Evolutionary conservation across 352 stramenopile species (phyloP).

Genomic region (Phytopythium litorale): DNA sequence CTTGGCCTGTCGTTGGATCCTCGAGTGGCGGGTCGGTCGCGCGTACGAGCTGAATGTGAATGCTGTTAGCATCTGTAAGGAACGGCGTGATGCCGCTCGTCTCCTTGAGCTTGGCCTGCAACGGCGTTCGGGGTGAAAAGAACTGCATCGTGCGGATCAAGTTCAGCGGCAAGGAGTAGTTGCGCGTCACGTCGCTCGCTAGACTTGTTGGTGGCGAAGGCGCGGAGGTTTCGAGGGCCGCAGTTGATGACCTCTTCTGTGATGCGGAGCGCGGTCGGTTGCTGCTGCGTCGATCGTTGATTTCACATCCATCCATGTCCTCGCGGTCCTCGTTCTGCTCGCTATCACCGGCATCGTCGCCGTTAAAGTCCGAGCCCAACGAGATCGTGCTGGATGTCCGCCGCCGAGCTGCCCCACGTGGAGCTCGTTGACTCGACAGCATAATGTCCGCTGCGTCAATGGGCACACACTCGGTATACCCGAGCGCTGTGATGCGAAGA

Average conservation of each 20-base stretch:
- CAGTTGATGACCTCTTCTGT: not conserved
- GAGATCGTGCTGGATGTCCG: conserved; percentile 29
- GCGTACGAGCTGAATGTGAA: conserved; percentile 73
- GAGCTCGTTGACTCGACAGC: conserved; percentile 39
- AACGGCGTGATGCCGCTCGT: conserved; percentile 64
- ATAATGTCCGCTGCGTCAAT: conserved; percentile 54
- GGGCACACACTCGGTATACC: conserved; percentile 74
- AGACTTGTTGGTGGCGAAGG: not conserved
- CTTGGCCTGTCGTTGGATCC: conserved; percentile 28
- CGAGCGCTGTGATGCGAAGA: conserved; percentile 65
- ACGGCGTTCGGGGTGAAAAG: conserved; percentile 64
- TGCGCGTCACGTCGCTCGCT: conserved; percentile 15
- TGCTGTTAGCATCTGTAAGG: conserved; percentile 67
- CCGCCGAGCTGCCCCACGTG: conserved; percentile 22
- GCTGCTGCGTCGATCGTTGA: conserved; percentile 9
- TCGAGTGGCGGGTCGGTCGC: conserved; percentile 69
- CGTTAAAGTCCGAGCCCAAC: conserved; percentile 14
- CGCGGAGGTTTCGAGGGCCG: not conserved
- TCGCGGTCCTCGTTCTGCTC: conserved; percentile 12
- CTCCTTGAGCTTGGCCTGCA: conserved; percentile 75
- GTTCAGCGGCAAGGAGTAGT: conserved; percentile 76
- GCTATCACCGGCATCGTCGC: conserved; percentile 15
- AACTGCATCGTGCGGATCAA: conserved; percentile 77
- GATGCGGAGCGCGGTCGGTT: conserved; percentile 2
- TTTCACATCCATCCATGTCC: conserved; percentile 12